Base-by-base conservation (phyloP, 768 basidiomycete species). In the Calocera cornea region DNA sequence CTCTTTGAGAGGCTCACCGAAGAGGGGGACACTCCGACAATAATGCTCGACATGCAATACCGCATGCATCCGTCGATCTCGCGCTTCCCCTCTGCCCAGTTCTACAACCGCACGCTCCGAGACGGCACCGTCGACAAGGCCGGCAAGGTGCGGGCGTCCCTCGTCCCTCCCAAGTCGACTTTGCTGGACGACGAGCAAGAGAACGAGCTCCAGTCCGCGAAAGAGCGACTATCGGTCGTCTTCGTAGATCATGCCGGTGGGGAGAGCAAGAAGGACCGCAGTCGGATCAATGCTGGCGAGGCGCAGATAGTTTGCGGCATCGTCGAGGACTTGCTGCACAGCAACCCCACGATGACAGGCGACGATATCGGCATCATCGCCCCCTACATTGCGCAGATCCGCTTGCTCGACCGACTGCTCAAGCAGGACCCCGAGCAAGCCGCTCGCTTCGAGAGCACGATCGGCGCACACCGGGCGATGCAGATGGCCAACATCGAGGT, bases 31-130 rank as follows among this genome's bases (percentile, higher is more conserved):
- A 36, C 91, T n/a, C 92, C 92, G 11, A 88, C 90, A 2, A 84
- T 94, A 69, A 94, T 95, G 88, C 84, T 97, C 67, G 88, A 95
- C 73, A 83, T 85, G n/a, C 94, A 97, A 77, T 97, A 97, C 72
- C 87, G 94, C 38, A 97, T 97, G 94, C 92, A 95, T 72, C 95
- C 94, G 14, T 80, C 80, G 40, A 93, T 97, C 71, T 91, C 94
- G 1, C 81, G 81, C 24, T 97, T 97, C 79, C 92, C 95, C 11
- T 86, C 89, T 40, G 74, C 79, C 31, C 87, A 92, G 68, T 97
- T 97, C 75, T 97, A 97, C 78, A 79, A 85, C 47, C 79, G 80
- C 31, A 79, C 82, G 0, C 74, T 97, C 54, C 80, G 79, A 44
- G 88, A 95, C 74, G 92, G 92, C 17, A 93, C 90, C 0, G 82